Evolutionary conservation across 441 rosid genomes (phyloP).

Genomic region (Erodium moschatum): DNA sequence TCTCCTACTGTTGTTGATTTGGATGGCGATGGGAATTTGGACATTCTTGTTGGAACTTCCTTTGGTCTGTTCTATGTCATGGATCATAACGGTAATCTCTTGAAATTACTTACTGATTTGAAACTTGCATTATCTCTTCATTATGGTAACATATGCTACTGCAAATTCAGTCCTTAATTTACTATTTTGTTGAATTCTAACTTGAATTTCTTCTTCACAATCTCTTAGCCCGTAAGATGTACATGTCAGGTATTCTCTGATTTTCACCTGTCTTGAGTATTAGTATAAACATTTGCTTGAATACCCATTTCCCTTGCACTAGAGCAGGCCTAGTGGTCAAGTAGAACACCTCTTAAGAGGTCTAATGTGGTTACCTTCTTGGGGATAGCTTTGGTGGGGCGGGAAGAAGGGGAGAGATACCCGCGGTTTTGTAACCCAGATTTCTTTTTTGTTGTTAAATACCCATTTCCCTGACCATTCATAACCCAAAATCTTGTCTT

Average conservation of each 20-base stretch:
- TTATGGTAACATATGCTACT: background rate
- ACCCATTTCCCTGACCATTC: background rate
- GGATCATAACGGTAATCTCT: conserved; percentile 80
- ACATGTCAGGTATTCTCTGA: background rate
- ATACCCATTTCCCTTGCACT: background rate
- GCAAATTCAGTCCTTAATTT: background rate
- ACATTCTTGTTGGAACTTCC: conserved; percentile 94
- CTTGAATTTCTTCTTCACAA: background rate
- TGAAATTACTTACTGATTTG: conserved; percentile 11
- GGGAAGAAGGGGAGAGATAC: too few species aligned
- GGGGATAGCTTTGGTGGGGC: too few species aligned
- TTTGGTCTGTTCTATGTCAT: conserved; percentile 89
- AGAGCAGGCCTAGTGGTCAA: too few species aligned
- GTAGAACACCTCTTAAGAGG: too few species aligned
- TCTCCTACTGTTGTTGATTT: conserved; percentile 93
- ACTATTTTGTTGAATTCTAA: conserved; percentile 8
- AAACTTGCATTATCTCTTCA: background rate
- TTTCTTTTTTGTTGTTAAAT: too few species aligned
- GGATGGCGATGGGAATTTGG: conserved; percentile 98
- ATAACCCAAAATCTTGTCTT: too few species aligned
- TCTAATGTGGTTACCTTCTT: too few species aligned
- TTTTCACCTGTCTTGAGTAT: background rate
- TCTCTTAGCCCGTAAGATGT: background rate
- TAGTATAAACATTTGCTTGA: background rate
- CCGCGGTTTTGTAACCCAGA: too few species aligned